Evolutionary conservation across 2,329 filamentous ascomycete genomes (phyloP).

Genomic region (Paraphaeosphaeria minitans): DNA sequence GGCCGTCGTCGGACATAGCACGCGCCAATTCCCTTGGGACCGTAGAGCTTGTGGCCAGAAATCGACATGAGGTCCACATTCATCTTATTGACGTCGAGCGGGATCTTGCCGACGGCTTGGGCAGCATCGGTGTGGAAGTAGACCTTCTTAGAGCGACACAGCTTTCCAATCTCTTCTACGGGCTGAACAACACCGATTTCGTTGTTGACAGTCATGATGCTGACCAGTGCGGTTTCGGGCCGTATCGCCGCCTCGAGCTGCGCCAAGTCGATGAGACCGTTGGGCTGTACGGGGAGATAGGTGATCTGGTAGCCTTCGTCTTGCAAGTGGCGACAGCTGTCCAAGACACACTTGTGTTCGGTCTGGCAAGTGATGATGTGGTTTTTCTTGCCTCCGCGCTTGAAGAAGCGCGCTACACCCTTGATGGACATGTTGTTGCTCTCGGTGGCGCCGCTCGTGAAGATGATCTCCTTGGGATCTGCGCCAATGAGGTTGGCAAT

Average conservation of each 20-base stretch:
- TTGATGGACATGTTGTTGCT: constrained; percentile 99
- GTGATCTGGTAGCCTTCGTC: constrained; percentile 96
- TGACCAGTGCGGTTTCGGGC: constrained; percentile 89
- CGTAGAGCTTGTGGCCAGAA: constrained; percentile 98
- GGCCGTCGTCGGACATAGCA: constrained; percentile 94
- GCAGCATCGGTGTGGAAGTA: constrained; percentile 98
- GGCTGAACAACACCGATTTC: constrained; percentile 99
- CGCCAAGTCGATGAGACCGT: constrained; percentile 83
- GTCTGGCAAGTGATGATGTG: constrained; percentile 98
- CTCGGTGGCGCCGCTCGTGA: constrained; percentile 96
- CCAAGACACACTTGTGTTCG: constrained; percentile 97
- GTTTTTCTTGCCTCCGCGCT: constrained; percentile 91
- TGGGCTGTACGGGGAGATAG: constrained; percentile 88
- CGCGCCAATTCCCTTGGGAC: constrained; percentile 94
- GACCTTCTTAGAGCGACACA: constrained; percentile 89
- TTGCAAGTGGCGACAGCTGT: constrained; percentile 95
- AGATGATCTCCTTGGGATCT: constrained; percentile 97
- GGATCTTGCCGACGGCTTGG: constrained; percentile 98
- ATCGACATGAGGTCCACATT: constrained; percentile 99
- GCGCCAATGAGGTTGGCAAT: constrained; percentile 88
- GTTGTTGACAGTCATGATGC: constrained; percentile 99
- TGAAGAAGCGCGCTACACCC: constrained; percentile 94
- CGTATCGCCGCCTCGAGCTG: constrained; percentile 87
- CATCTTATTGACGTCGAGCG: constrained; percentile 95
- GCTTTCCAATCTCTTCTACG: constrained; percentile 86